phyloP scores from a whole-genome alignment of 805 yeast genomes.

The Saccharomyces mikatae region DNA sequence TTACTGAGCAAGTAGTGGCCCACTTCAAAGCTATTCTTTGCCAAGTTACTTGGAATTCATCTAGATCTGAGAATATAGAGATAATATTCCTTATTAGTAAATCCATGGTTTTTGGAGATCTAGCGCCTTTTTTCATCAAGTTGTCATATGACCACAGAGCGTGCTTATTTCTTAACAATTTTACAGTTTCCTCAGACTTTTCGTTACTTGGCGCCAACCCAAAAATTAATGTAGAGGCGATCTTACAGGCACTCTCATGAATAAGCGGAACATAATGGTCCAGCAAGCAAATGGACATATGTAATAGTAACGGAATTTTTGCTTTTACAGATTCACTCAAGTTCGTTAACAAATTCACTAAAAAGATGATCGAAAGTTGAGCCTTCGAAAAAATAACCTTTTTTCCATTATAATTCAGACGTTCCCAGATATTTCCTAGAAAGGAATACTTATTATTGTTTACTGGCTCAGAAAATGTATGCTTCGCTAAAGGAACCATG shows the following conservation, averaged over 20 bases:
- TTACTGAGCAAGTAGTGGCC: constrained; percentile 97
- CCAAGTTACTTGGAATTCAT: constrained; percentile 71
- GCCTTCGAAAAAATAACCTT: constrained; percentile 80
- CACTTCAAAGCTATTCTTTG: constrained; percentile 72
- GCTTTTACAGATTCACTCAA: constrained; percentile 55
- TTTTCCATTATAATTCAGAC: constrained; percentile 47
- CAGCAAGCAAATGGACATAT: constrained; percentile 67
- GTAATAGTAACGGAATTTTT: constrained; percentile 65
- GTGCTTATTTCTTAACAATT: constrained; percentile 44
- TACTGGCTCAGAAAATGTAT: constrained; percentile 27
- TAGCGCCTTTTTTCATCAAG: constrained; percentile 63
- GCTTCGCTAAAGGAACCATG: constrained; percentile 72
- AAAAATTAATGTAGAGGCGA: constrained; percentile 65
- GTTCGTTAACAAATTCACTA: constrained; percentile 69
- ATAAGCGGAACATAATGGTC: constrained; percentile 84
- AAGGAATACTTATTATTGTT: constrained; percentile 51
- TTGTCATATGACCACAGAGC: constrained; percentile 82
- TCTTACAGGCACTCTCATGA: constrained; percentile 73
- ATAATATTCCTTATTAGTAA: constrained; percentile 55
- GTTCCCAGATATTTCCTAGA: constrained; percentile 59
- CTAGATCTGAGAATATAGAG: constrained; percentile 44
- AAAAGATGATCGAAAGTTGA: constrained; percentile 74
- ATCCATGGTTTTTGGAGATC: constrained; percentile 85
- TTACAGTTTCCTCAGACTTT: constrained; percentile 49
- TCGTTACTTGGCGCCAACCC: constrained; percentile 47